Evolutionary conservation across 306 rosid genomes (phyloP).

Genomic region (Astragalus glycyphyllos): DNA sequence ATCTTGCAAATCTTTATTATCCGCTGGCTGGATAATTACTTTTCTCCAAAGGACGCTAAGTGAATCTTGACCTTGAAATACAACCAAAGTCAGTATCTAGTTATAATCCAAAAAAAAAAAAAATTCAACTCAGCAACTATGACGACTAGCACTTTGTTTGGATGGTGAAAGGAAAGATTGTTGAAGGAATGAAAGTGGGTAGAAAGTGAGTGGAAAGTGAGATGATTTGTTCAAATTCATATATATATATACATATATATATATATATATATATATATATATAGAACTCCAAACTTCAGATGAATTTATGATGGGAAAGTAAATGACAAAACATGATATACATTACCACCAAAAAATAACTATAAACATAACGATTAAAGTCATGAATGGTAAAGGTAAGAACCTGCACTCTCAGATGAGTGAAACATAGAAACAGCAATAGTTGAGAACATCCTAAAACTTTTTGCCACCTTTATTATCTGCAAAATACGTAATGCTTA

Average conservation of each 20-base stretch:
- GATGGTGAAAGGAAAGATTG: no score
- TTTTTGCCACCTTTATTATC: slow-evolving; percentile 84
- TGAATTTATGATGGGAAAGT: not conserved
- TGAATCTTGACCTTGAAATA: slow-evolving; percentile 65
- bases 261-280: not conserved
- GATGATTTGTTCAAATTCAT: not conserved
- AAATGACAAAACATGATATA: slow-evolving; percentile 9
- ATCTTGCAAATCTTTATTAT: slow-evolving; percentile 61
- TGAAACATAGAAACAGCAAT: slow-evolving; percentile 66
- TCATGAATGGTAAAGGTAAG: slow-evolving; percentile 33
- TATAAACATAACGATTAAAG: not conserved
- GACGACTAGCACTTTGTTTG: no score
- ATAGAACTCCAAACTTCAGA: slow-evolving; percentile 11
- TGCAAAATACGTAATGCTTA: slow-evolving; percentile 45
- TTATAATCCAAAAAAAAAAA: slow-evolving; percentile 3
- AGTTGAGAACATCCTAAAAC: slow-evolving; percentile 81
- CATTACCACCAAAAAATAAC: not conserved
- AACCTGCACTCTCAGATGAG: slow-evolving; percentile 59
- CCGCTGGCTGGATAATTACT: slow-evolving; percentile 70
- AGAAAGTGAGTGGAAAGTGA: no score
- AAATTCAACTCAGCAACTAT: not conserved
- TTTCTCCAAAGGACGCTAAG: slow-evolving; percentile 78
- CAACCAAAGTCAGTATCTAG: slow-evolving; percentile 21
- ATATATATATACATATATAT: not conserved
- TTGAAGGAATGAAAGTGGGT: no score